These are phyloP conservation scores for Lipomyces lipofer DNA, from an alignment of 805 yeast genomes.

Conservation along the genomic window DNA sequence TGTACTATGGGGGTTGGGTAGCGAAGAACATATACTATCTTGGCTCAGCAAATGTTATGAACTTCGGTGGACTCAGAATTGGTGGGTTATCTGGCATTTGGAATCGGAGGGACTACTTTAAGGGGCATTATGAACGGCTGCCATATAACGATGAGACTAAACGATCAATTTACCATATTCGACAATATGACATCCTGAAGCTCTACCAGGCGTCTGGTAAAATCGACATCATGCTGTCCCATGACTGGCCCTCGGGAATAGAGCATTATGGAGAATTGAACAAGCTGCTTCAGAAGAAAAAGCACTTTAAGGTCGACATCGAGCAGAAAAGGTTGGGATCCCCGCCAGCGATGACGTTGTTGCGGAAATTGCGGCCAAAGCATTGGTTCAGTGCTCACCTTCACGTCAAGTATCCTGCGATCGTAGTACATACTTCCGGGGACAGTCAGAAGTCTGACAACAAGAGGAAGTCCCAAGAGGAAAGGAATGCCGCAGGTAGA, in stretches of 20 bases:
- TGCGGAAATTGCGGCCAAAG: constrained; percentile 58
- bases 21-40: constrained; percentile 83
- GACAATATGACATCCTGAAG: constrained; percentile 60
- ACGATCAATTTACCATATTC: constrained; percentile 70
- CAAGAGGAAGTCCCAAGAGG: no score
- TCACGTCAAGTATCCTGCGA: constrained; percentile 72
- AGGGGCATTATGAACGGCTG: constrained; percentile 45
- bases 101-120: constrained; percentile 52
- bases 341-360: constrained; percentile 58
- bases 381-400: constrained; percentile 90
- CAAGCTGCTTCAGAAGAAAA: constrained; percentile 57
- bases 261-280: constrained; percentile 61
- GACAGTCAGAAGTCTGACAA: background rate
- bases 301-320: constrained; percentile 67
- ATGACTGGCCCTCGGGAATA: constrained; percentile 93
- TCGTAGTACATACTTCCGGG: constrained; percentile 42
- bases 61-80: constrained; percentile 74
- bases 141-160: constrained; percentile 53
- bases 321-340: constrained; percentile 65
- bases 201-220: constrained; percentile 45
- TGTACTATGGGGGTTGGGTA: constrained; percentile 88
- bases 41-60: constrained; percentile 73
- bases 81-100: constrained; percentile 86
- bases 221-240: constrained; percentile 67
- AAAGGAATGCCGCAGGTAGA: background rate